phyloP scores from a whole-genome alignment of 208 protist species.

The Crithidia acanthocephali region DNA sequence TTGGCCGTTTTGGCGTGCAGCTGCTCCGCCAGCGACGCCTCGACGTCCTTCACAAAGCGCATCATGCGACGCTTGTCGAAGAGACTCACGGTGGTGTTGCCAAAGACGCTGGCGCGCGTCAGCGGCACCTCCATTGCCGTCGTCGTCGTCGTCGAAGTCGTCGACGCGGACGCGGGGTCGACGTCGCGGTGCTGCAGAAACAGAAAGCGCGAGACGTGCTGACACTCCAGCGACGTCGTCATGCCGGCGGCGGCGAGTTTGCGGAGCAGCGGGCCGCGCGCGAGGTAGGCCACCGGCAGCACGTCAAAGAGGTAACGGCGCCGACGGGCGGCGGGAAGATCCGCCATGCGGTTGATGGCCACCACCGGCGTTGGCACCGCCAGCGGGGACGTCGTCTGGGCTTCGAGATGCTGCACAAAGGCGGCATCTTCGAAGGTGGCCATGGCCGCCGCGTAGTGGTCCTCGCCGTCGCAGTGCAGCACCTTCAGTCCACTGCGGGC shows the following conservation, averaged over 20 bases:
- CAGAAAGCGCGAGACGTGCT: constrained; percentile 51
- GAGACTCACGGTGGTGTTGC: constrained; percentile 49
- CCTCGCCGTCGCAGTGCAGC: constrained; percentile 90
- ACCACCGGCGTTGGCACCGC: neutral
- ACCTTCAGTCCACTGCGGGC: constrained; percentile 83
- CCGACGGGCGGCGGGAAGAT: constrained; percentile 23
- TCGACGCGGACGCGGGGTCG: neutral
- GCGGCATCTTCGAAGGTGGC: constrained; percentile 47
- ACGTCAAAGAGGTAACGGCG: constrained; percentile 66
- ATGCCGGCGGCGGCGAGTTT: constrained; percentile 56
- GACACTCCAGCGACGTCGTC: constrained; percentile 70
- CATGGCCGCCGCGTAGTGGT: constrained; percentile 79
- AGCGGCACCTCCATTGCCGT: constrained; percentile 68
- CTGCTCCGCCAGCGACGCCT: constrained; percentile 70
- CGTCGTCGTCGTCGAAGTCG: constrained; percentile 5
- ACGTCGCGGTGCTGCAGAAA: constrained; percentile 38
- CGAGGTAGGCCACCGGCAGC: constrained; percentile 65
- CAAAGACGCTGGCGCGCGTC: constrained; percentile 84
- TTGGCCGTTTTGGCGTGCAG: constrained; percentile 71
- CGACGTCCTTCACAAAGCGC: constrained; percentile 89
- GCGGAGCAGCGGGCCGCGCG: constrained; percentile 53
- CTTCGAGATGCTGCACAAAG: constrained; percentile 43
- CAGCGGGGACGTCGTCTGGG: neutral
- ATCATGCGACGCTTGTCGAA: constrained; percentile 93
- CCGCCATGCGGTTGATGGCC: constrained; percentile 37